Percentiles rank a stretch among this genome's conserved stretches.
phyloP scores from a whole-genome alignment of 208 protist genomes.

The Wallacemonas sp. region DNA sequence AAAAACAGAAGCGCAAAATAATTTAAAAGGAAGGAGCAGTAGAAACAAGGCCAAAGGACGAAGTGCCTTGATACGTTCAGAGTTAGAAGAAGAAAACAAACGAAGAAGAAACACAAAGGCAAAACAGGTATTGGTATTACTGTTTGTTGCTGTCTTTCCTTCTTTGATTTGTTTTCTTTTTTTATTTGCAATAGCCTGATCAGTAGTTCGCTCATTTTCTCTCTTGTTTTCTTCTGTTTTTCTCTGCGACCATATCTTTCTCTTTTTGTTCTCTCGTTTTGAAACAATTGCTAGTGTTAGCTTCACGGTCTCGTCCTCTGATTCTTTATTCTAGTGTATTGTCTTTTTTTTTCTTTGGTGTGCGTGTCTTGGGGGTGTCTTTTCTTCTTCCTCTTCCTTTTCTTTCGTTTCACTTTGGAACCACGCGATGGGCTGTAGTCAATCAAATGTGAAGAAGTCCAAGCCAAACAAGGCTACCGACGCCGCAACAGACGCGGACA shows the following conservation, averaged over 20 bases:
- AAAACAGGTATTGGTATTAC: not conserved
- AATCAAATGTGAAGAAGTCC: constrained; percentile 14
- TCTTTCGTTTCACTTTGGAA: not conserved
- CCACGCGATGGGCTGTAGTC: constrained; percentile 33
- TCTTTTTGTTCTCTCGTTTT: no score
- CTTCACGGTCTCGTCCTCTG: constrained; percentile 1
- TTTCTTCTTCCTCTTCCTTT: constrained; percentile 2
- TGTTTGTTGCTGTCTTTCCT: constrained; percentile 13
- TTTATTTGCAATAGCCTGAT: constrained; percentile 14
- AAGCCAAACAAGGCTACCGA: not conserved
- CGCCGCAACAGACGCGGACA: no score
- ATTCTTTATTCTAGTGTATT: not conserved
- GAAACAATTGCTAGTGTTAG: no score
- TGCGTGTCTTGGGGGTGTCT: no score
- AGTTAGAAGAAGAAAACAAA: not conserved
- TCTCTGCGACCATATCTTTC: not conserved
- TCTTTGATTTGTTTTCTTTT: not conserved
- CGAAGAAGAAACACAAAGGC: constrained; percentile 4
- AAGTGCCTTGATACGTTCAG: no score
- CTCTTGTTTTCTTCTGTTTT: constrained; percentile 18
- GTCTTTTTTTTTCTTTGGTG: constrained; percentile 10
- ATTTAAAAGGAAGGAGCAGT: no score
- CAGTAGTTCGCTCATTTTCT: constrained; percentile 16
- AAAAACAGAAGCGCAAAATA: no score
- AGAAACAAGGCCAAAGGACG: no score